Percentiles rank a stretch among this genome's conserved stretches.
Conservation (phyloP, 768 basidiomycete genomes). For the Galerina sulciceps region DNA sequence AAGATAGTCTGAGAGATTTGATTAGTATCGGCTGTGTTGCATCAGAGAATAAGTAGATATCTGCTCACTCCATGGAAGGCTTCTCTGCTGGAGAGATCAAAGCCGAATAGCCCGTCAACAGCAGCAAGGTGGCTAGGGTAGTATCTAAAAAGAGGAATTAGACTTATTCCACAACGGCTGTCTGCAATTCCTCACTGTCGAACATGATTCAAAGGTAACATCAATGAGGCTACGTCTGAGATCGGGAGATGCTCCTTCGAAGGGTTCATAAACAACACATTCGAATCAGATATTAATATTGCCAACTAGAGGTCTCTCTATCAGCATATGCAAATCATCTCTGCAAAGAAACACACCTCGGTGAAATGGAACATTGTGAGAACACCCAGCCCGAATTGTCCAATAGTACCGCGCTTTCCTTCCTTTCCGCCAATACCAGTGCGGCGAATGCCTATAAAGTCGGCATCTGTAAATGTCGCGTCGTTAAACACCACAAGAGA, state of each 20-base stretch:
- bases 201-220: slow-evolving; percentile 35
- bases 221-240: slow-evolving; percentile 31
- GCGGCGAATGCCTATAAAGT: slow-evolving; percentile 49
- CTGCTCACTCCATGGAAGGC: slow-evolving; percentile 46
- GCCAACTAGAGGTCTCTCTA: slow-evolving; percentile 27
- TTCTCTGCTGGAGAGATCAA: slow-evolving; percentile 27
- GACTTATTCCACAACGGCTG: neutral
- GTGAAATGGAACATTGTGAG: slow-evolving; percentile 57
- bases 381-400: slow-evolving; percentile 56
- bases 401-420: slow-evolving; percentile 41
- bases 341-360: slow-evolving; percentile 37
- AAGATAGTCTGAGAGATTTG: slow-evolving; percentile 27
- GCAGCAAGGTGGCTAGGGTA: slow-evolving; percentile 46
- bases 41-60: neutral
- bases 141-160: slow-evolving; percentile 27
- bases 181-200: slow-evolving; percentile 30
- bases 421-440: slow-evolving; percentile 51
- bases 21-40: neutral
- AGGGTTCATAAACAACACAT: slow-evolving; percentile 49
- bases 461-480: slow-evolving; percentile 39
- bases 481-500: slow-evolving; percentile 52
- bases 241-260: slow-evolving; percentile 44
- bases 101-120: slow-evolving; percentile 45
- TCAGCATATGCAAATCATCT: neutral
- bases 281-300: slow-evolving; percentile 34